Percentiles rank a stretch among this genome's conserved stretches.
Conservation (phyloP, 2,329 filamentous ascomycete genomes). For the Fusarium citri region DNA sequence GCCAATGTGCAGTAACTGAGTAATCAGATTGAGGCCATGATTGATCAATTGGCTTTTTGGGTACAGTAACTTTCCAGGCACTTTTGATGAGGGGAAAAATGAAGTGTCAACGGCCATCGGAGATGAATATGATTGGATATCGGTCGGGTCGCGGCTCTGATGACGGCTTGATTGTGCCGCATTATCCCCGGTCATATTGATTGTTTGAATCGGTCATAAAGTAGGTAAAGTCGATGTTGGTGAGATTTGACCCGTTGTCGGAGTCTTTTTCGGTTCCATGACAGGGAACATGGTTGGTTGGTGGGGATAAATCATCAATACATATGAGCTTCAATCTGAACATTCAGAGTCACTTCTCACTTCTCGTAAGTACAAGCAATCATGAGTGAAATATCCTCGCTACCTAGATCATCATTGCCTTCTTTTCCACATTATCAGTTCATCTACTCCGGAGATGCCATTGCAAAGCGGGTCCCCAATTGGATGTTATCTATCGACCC, state of each 20-base stretch:
- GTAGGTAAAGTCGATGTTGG: not conserved
- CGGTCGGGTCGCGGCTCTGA: constrained; percentile 35
- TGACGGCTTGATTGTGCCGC: not conserved
- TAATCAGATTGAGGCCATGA: constrained; percentile 14
- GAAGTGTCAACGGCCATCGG: constrained; percentile 24
- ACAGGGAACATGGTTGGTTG: constrained; percentile 8
- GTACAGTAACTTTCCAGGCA: constrained; percentile 2
- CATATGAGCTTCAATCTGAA: not conserved
- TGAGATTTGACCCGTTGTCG: not conserved
- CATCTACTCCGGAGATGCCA: constrained; percentile 30
- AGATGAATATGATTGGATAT: constrained; percentile 21
- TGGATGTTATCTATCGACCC: constrained; percentile 24
- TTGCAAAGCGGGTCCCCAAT: constrained; percentile 4
- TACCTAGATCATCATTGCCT: not conserved
- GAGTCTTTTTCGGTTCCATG: constrained; percentile 11
- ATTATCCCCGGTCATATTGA: constrained; percentile 1
- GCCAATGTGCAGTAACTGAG: not conserved
- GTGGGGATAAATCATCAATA: not conserved
- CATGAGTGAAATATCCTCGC: not conserved
- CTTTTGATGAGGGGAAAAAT: constrained; percentile 9
- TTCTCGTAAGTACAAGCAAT: not conserved
- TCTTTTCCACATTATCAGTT: constrained; percentile 6
- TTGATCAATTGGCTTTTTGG: constrained; percentile 12
- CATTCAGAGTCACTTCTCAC: not conserved
- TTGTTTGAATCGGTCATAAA: not conserved